phyloP scores from a whole-genome alignment of 176 grass and related monocot species.

The Thinopyrum elongatum region DNA sequence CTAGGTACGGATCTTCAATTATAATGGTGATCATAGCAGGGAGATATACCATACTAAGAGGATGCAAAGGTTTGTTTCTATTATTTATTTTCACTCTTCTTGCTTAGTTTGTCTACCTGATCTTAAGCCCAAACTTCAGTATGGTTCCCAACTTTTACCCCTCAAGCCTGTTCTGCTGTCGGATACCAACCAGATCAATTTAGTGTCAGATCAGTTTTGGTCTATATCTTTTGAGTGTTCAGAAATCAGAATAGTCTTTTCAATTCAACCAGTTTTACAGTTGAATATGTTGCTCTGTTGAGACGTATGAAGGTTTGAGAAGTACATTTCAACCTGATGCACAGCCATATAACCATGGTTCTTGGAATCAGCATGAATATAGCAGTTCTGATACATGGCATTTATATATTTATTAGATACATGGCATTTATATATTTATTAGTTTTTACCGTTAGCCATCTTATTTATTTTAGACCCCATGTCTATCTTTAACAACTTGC shows the following conservation, averaged over 20 bases:
- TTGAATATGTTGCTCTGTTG: not conserved
- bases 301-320: not conserved
- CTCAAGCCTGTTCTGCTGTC: not conserved
- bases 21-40: slow-evolving; percentile 87
- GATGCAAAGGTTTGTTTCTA: slow-evolving; percentile 84
- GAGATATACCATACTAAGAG: slow-evolving; percentile 99
- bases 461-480: not conserved
- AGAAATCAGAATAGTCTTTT: not conserved
- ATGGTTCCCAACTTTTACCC: not conserved
- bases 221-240: slow-evolving; percentile 18
- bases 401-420: not conserved
- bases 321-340: not conserved
- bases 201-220: not conserved
- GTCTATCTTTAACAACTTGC: not conserved
- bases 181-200: not conserved
- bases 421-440: not conserved
- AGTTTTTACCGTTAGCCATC: not conserved
- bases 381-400: not conserved
- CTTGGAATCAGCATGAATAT: not conserved
- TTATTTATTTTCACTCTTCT: not conserved
- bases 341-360: not conserved
- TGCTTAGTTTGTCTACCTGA: not conserved
- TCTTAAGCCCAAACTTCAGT: too few species aligned
- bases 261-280: not conserved
- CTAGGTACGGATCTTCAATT: slow-evolving; percentile 81